phyloP scores from a whole-genome alignment of 2,329 filamentous ascomycete genomes.

The Ceratocystiopsis sp. region DNA sequence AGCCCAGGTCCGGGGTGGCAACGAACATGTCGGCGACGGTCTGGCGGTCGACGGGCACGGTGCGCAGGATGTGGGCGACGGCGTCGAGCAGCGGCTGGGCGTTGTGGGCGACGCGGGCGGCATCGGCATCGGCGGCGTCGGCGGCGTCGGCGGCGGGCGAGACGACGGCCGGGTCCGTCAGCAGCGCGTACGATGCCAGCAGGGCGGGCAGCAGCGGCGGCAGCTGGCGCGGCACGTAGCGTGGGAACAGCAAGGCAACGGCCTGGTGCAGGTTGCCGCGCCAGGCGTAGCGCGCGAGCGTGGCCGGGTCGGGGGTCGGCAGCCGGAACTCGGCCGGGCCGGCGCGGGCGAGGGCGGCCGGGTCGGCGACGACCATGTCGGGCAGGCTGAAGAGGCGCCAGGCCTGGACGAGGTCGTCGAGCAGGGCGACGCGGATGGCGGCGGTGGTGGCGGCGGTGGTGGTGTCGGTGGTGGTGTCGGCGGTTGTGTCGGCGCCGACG shows the following conservation, averaged over 20 bases:
- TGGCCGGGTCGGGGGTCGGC: constrained; percentile 2
- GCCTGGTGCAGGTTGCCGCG: constrained; percentile 12
- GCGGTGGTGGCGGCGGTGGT: no score
- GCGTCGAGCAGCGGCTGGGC: constrained; percentile 13
- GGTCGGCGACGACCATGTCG: constrained; percentile 6
- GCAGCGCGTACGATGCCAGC: constrained; percentile 21
- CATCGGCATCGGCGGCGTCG: constrained; percentile 9
- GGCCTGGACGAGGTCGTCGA: constrained; percentile 22
- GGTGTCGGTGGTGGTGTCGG: no score
- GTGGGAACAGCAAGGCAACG: constrained; percentile 19
- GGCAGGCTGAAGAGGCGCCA: constrained; percentile 23
- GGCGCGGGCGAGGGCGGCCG: background rate
- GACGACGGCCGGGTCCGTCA: constrained; percentile 17
- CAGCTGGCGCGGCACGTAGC: constrained; percentile 13
- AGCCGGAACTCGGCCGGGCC: constrained; percentile 5
- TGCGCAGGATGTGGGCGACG: constrained; percentile 10
- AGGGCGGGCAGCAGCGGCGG: constrained; percentile 17
- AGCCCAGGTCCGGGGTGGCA: constrained; percentile 8
- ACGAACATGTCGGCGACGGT: constrained; percentile 10
- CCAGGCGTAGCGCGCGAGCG: constrained; percentile 5
- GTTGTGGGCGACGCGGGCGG: constrained; percentile 6
- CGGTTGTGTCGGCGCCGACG: no score
- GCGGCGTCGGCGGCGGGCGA: constrained; percentile 6
- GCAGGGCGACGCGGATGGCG: constrained; percentile 12
- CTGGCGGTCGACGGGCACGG: constrained; percentile 2